Evolutionary conservation across 208 protist species (phyloP), one percentile per base, ranked within the genome.

Genomic region (Acanthamoeba sp.): DNA sequence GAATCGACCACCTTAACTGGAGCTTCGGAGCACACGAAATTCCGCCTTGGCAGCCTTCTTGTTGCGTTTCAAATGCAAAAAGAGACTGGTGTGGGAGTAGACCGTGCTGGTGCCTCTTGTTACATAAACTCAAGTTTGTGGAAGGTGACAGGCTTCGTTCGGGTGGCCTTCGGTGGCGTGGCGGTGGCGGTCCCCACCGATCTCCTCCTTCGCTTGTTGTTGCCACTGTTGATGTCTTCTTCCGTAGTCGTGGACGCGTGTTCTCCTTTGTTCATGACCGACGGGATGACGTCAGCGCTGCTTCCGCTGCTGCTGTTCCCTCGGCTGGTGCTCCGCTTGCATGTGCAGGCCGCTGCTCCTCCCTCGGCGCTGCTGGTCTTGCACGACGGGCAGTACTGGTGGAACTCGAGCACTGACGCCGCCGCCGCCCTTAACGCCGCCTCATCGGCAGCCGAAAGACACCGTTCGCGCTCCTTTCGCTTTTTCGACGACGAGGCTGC

Each of bases 141-240:
- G 36, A 78, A 78, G 34, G 69, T 78, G 29, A 78, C 69, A 27
- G 24, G 69, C 36, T 78, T 78, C 69, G 69, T 78, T 40, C 69
- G 29, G 0, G 69, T 3, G 10, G 29, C 62, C 32, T 71, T 71
- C n/a, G 18, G 69, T 36, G 24, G 36, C 5, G 12, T 7, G 0
- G 69, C 4, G 16, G 69, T 6, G 69, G 32, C 29, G 9, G 69
- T 22, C 29, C 6, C 34, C 29, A 78, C 69, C n/a, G 29, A 42
- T 55, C 48, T 18, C 69, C n/a, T 78, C 10, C 69, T 32, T 6
- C 69, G 7, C 69, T 78, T 78, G 69, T 40, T 40, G 69, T 1
- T 24, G 29, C 14, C 29, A 32, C 14, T 3, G 69, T 36, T 42
- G 69, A 6, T 22, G 2, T 29, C 69, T 32, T 78, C 69, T 14